Conservation (phyloP, 2,329 filamentous ascomycete species). For the Colletotrichum spaethianum region DNA sequence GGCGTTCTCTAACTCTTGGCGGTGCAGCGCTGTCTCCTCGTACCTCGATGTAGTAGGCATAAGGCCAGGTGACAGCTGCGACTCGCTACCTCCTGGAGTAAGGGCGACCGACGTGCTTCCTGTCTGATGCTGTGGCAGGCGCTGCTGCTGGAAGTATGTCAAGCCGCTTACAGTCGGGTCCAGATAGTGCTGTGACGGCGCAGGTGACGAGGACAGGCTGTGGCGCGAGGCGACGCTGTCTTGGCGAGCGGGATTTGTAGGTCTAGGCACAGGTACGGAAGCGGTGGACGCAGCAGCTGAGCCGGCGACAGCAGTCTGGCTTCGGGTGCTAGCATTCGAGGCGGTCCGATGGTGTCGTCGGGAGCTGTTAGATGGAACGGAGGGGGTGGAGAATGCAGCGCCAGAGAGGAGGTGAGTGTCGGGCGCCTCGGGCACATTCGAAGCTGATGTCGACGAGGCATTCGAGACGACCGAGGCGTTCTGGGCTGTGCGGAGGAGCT, state of each 20-base stretch:
- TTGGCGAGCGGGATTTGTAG: slow-evolving; percentile 63
- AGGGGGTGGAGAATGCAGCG: slow-evolving; percentile 70
- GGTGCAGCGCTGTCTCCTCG: slow-evolving; percentile 73
- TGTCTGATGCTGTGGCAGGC: slow-evolving; percentile 47
- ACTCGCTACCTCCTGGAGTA: slow-evolving; percentile 56
- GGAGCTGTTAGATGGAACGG: slow-evolving; percentile 64
- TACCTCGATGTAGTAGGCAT: slow-evolving; percentile 72
- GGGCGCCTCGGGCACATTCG: slow-evolving; percentile 62
- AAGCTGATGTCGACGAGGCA: slow-evolving; percentile 72
- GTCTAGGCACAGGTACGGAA: slow-evolving; percentile 62
- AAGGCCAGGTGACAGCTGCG: slow-evolving; percentile 66
- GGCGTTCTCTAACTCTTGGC: slow-evolving; percentile 71
- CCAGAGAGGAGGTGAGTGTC: slow-evolving; percentile 70
- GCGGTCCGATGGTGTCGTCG: slow-evolving; percentile 71
- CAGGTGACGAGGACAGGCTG: slow-evolving; percentile 65
- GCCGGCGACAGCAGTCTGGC: slow-evolving; percentile 61
- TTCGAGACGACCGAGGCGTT: slow-evolving; percentile 78
- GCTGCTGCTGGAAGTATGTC: slow-evolving; percentile 62
- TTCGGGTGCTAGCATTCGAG: slow-evolving; percentile 69
- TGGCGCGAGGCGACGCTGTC: slow-evolving; percentile 69
- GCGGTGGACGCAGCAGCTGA: slow-evolving; percentile 54
- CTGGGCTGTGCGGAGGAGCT: slow-evolving; percentile 80
- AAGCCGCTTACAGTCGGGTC: slow-evolving; percentile 59
- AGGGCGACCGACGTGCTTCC: slow-evolving; percentile 48
- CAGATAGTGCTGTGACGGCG: slow-evolving; percentile 45